Conservation (phyloP, 73 alveolate genomes). For the Tetrahymena thermophila region DNA sequence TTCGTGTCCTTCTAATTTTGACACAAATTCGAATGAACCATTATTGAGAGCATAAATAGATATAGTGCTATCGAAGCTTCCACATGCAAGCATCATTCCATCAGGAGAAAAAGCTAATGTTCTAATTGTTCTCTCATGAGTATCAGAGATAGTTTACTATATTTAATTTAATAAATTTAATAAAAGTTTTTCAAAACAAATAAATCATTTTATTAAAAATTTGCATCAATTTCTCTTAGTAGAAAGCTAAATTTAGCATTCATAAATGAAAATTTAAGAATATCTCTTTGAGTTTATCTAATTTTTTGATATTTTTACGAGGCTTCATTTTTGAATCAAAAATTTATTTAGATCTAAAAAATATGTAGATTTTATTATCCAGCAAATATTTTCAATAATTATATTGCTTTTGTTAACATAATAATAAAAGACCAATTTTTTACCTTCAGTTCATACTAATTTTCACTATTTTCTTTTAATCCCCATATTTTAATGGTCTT, state of each 20-base stretch:
- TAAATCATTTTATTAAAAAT: too few species aligned
- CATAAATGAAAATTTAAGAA: too few species aligned
- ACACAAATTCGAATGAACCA: constrained; percentile 57
- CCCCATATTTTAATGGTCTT: neutral
- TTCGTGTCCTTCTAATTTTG: constrained; percentile 91
- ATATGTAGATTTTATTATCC: too few species aligned
- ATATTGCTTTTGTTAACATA: neutral
- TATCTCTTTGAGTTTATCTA: too few species aligned
- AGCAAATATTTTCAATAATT: neutral
- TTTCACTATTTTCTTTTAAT: neutral
- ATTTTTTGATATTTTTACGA: too few species aligned
- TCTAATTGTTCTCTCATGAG: constrained; percentile 86
- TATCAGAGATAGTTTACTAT: constrained; percentile 53
- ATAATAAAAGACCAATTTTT: neutral
- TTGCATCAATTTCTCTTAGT: too few species aligned
- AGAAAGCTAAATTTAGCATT: too few species aligned
- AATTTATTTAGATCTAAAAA: too few species aligned
- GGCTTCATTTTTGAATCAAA: too few species aligned
- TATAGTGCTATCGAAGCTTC: constrained; percentile 85
- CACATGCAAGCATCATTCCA: constrained; percentile 80
- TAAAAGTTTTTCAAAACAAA: too few species aligned
- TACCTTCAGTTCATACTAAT: neutral
- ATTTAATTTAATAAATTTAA: too few species aligned
- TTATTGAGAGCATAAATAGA: constrained; percentile 74
- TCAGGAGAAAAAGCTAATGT: constrained; percentile 80